Conservation (phyloP, 176 grass and related monocot genomes). For the Eragrostis curvula region DNA sequence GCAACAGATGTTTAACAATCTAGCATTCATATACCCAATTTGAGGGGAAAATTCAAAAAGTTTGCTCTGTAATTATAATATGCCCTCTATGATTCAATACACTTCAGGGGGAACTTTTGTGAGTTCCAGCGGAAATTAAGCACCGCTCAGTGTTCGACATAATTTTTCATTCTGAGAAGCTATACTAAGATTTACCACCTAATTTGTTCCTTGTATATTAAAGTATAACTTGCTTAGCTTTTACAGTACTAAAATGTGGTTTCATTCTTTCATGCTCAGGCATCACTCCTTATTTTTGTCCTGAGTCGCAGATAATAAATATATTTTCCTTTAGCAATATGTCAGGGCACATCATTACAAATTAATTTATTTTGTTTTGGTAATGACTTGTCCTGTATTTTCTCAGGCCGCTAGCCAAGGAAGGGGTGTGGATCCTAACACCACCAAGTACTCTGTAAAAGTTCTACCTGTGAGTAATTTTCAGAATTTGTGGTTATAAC, state of each 20-base stretch:
- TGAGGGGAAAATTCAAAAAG: background rate
- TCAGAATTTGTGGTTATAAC: background rate
- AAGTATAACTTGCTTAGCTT: slow-evolving; percentile 12
- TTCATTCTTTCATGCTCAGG: background rate
- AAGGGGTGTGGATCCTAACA: slow-evolving; percentile 63
- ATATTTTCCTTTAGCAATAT: background rate
- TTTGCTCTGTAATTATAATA: background rate
- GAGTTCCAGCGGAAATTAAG: background rate
- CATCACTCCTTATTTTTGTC: no score
- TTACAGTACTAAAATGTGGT: background rate
- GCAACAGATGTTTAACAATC: background rate
- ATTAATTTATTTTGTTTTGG: background rate
- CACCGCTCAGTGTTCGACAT: background rate
- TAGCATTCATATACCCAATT: background rate
- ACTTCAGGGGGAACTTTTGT: background rate
- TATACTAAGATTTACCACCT: background rate
- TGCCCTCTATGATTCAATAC: background rate
- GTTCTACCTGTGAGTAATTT: slow-evolving; percentile 80
- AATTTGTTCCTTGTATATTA: background rate
- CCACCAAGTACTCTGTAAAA: slow-evolving; percentile 85
- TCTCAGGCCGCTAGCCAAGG: slow-evolving; percentile 63
- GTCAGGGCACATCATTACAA: background rate
- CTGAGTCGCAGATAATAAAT: no score
- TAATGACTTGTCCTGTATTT: slow-evolving; percentile 14
- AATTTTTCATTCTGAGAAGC: background rate